Evolutionary conservation across 2,329 filamentous ascomycete genomes (phyloP), one percentile per base, ranked within the genome.

Genomic region (Rutstroemia sp.): DNA sequence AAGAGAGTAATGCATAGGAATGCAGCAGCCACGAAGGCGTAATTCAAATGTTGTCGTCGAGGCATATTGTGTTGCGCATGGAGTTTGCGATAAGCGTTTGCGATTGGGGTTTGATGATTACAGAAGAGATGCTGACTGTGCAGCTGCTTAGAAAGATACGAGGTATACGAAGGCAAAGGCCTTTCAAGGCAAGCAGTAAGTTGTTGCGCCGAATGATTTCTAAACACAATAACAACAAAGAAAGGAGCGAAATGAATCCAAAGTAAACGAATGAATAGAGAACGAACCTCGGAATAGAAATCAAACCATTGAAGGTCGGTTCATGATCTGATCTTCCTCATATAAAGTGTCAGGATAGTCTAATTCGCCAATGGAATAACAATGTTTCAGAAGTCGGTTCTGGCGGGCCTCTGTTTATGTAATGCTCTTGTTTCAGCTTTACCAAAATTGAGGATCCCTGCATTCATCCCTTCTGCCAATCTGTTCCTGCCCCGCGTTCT

Each of bases 21-120:
- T 84, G 79, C 60, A 86, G 79, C 42, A 80, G 78, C 57, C 88
- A 62, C 65, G 80, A 76, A 54, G 86, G 76, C 59, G 79, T 71
- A 57, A 78, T 73, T 67, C 30, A 80, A 73, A 57, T 84, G 68
- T 63, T 82, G 63, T 52, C 63, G 61, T 46, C 68, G 66, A 60
- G 68, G 61, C 69, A 70, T 70, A 30, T 40, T 57, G 59, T 5
- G 10, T 45, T 45, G n/a, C 5, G 19, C 19, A 45, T 45, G 17
- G 39, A n/a, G 17, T 19, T 45, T 19, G 42, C 16, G 14, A 30
- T 30, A 30, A 23, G 27, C 27, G 27, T 30, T 30, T 30, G 27
- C 10, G 10, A 30, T 30, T 40, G 9, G 16, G 39, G 6, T n/a
- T 40, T 19, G 17, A 40, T 19, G 39, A 19, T 16, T 19, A 40